Base-by-base conservation (phyloP, 2,329 filamentous ascomycete species). In the Trichophyton simii region DNA sequence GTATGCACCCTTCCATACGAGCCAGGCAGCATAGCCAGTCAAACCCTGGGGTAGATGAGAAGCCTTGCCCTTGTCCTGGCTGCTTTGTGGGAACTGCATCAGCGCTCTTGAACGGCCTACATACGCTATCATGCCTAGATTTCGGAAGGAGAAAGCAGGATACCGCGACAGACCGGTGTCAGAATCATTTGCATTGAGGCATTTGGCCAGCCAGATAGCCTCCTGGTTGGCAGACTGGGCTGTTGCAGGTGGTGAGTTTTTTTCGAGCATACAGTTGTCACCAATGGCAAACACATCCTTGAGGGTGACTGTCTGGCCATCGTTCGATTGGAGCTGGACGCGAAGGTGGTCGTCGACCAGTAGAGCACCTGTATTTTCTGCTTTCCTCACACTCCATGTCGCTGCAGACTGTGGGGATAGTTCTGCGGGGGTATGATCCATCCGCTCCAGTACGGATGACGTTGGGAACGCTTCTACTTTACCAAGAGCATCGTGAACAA, bases 161-260 rank as follows among this genome's bases (percentile, higher is more conserved):
- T 65, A 63, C 20, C 46, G 20, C 8, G 46, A 50, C 46, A 50
- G 46, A 22, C 20, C 46, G 3, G 61, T 62, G 44, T 65, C 63
- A 1, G 74, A 61, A 48, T 82, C 76, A n/a, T 71, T 70, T 46
- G 78, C 76, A 67, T 85, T 84, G 28, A 84, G 68, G 1, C 75
- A 75, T 60, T 78, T 78, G 0, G 79, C 80, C 0, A 85, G 74
- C 82, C 82, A 84, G 25, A 76, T 73, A 0, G 82, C 82, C 68
- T 84, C 81, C 67, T 85, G 83, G 15, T 76, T 77, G 0, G 82
- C 80, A 0, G 83, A 82, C 68, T 83, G 82, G 1, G 82, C 82
- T 0, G 82, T 85, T 0, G 82, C 81, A 0, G 82, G 82, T 0
- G 75, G 81, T 0, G 73, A 69, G 0, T 78, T 79, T 2, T 72